Percentiles rank a stretch among this genome's conserved stretches.
Conservation (phyloP, 495 filamentous ascomycete genomes). For the Aspergillus incahuasiensis region DNA sequence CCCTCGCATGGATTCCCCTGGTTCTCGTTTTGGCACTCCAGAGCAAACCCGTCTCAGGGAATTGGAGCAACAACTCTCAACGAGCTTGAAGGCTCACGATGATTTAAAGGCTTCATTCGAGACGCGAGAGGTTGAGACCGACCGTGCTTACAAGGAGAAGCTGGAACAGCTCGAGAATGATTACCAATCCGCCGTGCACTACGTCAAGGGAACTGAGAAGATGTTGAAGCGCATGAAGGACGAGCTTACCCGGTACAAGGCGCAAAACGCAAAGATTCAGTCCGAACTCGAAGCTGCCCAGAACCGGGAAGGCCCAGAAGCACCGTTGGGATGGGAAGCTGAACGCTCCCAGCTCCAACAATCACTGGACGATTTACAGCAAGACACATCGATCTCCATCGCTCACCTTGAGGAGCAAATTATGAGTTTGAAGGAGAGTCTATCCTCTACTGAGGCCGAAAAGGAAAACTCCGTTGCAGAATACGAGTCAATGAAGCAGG, state of each 20-base stretch:
- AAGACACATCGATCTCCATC: constrained; percentile 60
- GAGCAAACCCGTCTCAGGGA: constrained; percentile 79
- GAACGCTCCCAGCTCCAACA: constrained; percentile 65
- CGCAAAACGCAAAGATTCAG: constrained; percentile 76
- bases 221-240: constrained; percentile 99
- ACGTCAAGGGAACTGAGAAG: constrained; percentile 97
- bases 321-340: constrained; percentile 64
- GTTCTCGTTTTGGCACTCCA: constrained; percentile 71
- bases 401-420: constrained; percentile 68
- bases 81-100: constrained; percentile 72
- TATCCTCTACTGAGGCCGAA: constrained; percentile 59
- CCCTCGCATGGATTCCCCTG: constrained; percentile 58
- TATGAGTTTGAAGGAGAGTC: constrained; percentile 57
- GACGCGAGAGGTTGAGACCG: constrained; percentile 74
- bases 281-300: constrained; percentile 62
- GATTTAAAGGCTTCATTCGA: constrained; percentile 74
- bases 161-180: constrained; percentile 90
- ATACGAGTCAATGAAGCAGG: constrained; percentile 53
- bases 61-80: constrained; percentile 83
- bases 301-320: constrained; percentile 30
- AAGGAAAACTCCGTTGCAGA: constrained; percentile 57
- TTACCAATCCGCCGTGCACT: constrained; percentile 99
- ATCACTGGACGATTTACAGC: constrained; percentile 63
- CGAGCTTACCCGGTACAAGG: constrained; percentile 83
- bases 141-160: constrained; percentile 83